Evolutionary conservation across 2,329 filamentous ascomycete species (phyloP), one percentile per base, ranked within the genome.

Genomic region (Trichoderma koningiopsis): DNA sequence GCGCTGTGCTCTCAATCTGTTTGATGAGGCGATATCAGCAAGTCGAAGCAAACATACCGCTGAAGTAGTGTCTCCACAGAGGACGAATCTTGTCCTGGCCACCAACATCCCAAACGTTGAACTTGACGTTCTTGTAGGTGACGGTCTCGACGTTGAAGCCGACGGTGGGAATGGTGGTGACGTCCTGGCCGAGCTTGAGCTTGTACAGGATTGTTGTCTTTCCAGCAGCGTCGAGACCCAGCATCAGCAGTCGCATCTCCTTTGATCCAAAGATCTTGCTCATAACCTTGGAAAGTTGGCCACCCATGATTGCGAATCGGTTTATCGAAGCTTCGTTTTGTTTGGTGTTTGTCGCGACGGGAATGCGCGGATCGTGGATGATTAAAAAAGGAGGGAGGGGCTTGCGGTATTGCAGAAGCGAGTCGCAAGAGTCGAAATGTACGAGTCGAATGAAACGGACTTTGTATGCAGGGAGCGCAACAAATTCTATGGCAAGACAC

Each of bases 161-260:
- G 76, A 99, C 96, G 40, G 96, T 99, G 58, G 96, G 96, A 79
- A 98, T 98, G 64, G 96, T 98, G 72, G 96, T 98, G 77, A 98
- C 94, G 79, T 97, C 94, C 86, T 98, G 94, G 82, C 95, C 94
- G 71, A 98, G 90, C 88, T 98, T 98, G 79, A 99, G 88, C 87
- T 97, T 98, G 88, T 98, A 99, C 72, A 99, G 90, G 78, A 98
- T 98, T 68, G 96, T 98, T 59, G 96, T 99, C 87, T 99, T 99
- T 86, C 96, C 96, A 74, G 96, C 96, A 74, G 96, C 96, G 83
- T 99, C 96, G 76, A 98, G 89, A 76, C 96, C 96, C 76, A 99
- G 87, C 96, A 99, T 99, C 79, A 98, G 86, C 80, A 99, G 91
- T 78, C 95, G 92, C 94, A 98, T 97, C 85, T 98, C 95, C 87